A percentile compares a stretch with the other conserved stretches of the same genome.
These are phyloP conservation scores for Saccharomycopsis crataegensis DNA, from an alignment of 1,139 yeast species.

Conservation along the genomic window DNA sequence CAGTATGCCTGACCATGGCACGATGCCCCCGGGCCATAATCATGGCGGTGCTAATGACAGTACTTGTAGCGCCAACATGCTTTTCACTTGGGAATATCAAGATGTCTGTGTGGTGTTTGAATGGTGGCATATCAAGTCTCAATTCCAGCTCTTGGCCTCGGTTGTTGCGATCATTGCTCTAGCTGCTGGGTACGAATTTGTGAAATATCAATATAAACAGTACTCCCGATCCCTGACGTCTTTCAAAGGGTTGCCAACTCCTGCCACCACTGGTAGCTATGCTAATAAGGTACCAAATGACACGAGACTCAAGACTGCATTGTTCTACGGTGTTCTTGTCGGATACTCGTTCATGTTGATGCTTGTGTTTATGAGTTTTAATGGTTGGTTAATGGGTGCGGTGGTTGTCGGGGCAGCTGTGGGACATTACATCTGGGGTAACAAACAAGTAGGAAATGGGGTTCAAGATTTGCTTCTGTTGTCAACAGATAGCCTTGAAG, in stretches of 20 bases:
- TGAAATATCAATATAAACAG: constrained; percentile 28
- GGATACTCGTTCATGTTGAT: constrained; percentile 71
- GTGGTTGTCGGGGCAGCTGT: constrained; percentile 61
- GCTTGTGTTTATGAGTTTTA: constrained; percentile 79
- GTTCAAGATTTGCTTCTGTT: background rate
- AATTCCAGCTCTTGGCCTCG: constrained; percentile 45
- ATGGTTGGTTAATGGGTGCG: constrained; percentile 76
- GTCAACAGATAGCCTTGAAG: background rate
- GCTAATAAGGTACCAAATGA: background rate
- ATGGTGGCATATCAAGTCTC: constrained; percentile 71
- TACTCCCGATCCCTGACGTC: background rate
- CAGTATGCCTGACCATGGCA: constrained; percentile 30
- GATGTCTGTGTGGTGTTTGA: constrained; percentile 63
- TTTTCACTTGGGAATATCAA: constrained; percentile 76
- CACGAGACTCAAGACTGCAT: constrained; percentile 29
- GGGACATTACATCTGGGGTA: constrained; percentile 62
- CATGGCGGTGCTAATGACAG: constrained; percentile 21
- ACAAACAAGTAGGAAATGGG: background rate
- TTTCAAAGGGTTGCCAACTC: background rate
- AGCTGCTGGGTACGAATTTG: constrained; percentile 55
- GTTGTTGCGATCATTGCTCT: constrained; percentile 42
- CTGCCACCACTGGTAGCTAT: background rate
- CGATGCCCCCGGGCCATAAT: constrained; percentile 24
- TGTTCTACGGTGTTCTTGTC: constrained; percentile 63
- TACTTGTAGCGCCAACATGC: constrained; percentile 67